Evolutionary conservation across 2,329 filamentous ascomycete species (phyloP).

Genomic region (Falciphora oryzae): DNA sequence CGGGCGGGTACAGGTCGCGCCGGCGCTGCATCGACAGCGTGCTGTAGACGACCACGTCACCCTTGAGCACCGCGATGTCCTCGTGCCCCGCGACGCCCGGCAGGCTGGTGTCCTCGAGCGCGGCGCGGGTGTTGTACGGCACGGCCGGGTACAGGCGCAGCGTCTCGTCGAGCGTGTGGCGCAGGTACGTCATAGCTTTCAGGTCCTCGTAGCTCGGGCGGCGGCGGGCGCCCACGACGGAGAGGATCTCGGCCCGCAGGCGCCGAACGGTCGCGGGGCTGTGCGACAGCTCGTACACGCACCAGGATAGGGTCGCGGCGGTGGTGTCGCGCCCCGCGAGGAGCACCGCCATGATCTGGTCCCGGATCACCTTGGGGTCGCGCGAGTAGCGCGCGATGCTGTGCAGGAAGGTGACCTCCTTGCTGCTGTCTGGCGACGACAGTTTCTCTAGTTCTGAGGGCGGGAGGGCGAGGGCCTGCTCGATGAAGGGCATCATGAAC

Average conservation of each 20-base stretch:
- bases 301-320: constrained; percentile 36
- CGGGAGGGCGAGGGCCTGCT: constrained; percentile 56
- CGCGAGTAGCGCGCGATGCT: constrained; percentile 66
- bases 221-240: constrained; percentile 22
- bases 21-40: constrained; percentile 24
- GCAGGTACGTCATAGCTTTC: constrained; percentile 43
- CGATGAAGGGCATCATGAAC: constrained; percentile 66
- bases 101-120: constrained; percentile 20
- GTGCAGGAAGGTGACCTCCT: constrained; percentile 60
- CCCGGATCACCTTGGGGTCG: constrained; percentile 57
- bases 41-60: constrained; percentile 21
- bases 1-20: constrained; percentile 22
- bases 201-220: constrained; percentile 42
- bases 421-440: constrained; percentile 48
- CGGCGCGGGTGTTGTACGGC: constrained; percentile 23
- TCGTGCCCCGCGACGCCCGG: constrained; percentile 16
- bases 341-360: constrained; percentile 68
- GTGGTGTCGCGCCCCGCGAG: constrained; percentile 65
- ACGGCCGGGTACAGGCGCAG: constrained; percentile 23
- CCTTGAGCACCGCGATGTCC: constrained; percentile 19
- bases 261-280: constrained; percentile 30
- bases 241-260: constrained; percentile 30
- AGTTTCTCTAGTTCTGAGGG: constrained; percentile 63
- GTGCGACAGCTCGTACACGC: constrained; percentile 30
- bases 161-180: constrained; percentile 36